Evolutionary conservation across 768 basidiomycete genomes (phyloP), one percentile per base, ranked within the genome.

Genomic region (Sarcodon aspratus): DNA sequence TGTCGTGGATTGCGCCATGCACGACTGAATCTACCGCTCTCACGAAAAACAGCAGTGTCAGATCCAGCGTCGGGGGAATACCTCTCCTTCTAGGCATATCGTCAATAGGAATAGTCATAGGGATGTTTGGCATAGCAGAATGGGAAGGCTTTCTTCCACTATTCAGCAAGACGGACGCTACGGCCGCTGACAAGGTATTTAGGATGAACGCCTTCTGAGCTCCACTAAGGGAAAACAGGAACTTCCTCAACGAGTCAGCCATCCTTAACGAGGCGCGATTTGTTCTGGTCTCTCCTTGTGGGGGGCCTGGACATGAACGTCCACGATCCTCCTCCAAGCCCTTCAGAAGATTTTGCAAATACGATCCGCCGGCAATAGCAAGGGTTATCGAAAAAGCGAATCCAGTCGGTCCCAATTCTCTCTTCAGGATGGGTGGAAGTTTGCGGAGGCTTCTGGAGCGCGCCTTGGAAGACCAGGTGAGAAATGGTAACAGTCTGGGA

Each of bases 361-460:
- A 64, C 32, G 74, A 71, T 3, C 85, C 85, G 7, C 85, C 86
- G 0, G 74, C 83, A 6, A 85, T 68, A 12, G 79, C 73, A 6
- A 76, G 57, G 0, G 84, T 78, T 48, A 86, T 73, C 31, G 82
- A 74, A 49, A 75, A 81, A 6, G 87, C 81, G 60, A 89, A 85
- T 11, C 84, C 78, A 49, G 76, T 78, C 35, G 71, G 52, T 7
- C 73, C 71, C 9, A 85, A 61, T 57, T 88, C 84, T 36, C 75
- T 72, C 48, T 56, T 64, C 8, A 89, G 61, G 10, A 79, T 67
- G 63, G 51, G 55, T 54, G 37, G 73, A 55, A 55, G 54, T 46
- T 49, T 44, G 36, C 46, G 27, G 18, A 54, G 21, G 21, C 21
- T 27, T 27, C 21, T 27, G 21, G 2, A 27, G 21, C 21, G 21